Base-by-base conservation (phyloP, 345 rosid genomes). In the Garcia nutans region DNA sequence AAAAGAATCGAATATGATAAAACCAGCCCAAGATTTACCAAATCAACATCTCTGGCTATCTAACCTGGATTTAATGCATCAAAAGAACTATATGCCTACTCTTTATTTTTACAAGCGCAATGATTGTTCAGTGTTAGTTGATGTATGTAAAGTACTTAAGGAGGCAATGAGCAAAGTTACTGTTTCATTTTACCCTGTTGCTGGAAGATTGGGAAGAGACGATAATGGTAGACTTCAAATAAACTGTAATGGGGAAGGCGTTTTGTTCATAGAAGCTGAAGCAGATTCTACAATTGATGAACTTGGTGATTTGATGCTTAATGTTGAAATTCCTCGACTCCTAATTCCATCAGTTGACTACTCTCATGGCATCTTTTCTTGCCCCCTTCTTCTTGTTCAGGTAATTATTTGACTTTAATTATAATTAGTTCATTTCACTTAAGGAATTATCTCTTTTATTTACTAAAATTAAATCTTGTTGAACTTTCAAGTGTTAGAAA, bases 121-220 rank as follows among this genome's bases (percentile, higher is more conserved):
- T 17, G 80, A 61, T 10, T 72, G 65, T 16, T 41, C 78, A 0
- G 49, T 42, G 37, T 79, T 73, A 44, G 81, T 78, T 33, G 61
- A 78, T 2, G 17, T 66, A 3, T 8, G 2, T 45, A 2, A 41
- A 4, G 71, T 68, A 16, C 79, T 85, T 4, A 81, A 77, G 63
- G 70, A 83, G 10, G 72, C 82, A 60, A 44, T 86, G 1, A 68
- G 82, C 45, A 24, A 74, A 12, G 76, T 65, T 70, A 78, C 83
- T 0, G 85, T 81, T 5, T 76, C 78, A 1, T 83, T 83, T 52
- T 82, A 85, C 49, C 86, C 86, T 0, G 65, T 74, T 16, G 89
- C 85, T 1, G 87, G 85, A 0, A 72, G 88, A 31, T n/a, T 83
- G 7, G 79, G 65, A 9, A 22, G 23, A 52, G 78, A 79, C 24